Evolutionary conservation across 257 asterid genomes (phyloP).

Genomic region (Apocynum venetum): DNA sequence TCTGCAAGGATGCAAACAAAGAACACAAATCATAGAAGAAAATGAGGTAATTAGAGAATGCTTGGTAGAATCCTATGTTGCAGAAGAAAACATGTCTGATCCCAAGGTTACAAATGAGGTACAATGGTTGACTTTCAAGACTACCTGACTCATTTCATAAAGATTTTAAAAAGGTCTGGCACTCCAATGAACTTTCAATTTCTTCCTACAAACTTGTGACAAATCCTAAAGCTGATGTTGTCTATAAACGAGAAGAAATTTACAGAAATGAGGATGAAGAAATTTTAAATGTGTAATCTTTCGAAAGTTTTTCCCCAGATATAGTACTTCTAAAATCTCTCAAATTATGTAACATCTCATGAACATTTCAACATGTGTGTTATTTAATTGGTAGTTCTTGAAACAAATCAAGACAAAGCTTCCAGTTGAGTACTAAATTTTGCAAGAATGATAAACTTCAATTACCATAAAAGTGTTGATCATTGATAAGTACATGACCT

Average conservation of each 20-base stretch:
- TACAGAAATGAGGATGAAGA: not conserved
- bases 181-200: not conserved
- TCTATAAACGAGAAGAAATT: not conserved
- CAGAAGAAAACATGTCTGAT: not conserved
- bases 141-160: not conserved
- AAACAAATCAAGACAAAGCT: not conserved
- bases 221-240: not conserved
- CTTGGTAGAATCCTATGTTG: not conserved
- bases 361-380: not conserved
- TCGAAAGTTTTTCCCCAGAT: not conserved
- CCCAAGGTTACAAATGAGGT: not conserved
- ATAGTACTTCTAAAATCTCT: not conserved
- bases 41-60: not conserved
- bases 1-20: not conserved
- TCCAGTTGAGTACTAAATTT: not conserved
- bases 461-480: not conserved
- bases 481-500: not conserved
- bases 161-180: not conserved
- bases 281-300: not conserved
- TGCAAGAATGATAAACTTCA: not conserved
- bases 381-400: not conserved
- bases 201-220: not conserved
- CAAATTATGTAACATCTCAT: not conserved
- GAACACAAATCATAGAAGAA: not conserved
- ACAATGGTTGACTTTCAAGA: not conserved